Evolutionary conservation across 2,329 filamentous ascomycete species (phyloP), one percentile per base, ranked within the genome.

Genomic region (Colletotrichum falcatum): DNA sequence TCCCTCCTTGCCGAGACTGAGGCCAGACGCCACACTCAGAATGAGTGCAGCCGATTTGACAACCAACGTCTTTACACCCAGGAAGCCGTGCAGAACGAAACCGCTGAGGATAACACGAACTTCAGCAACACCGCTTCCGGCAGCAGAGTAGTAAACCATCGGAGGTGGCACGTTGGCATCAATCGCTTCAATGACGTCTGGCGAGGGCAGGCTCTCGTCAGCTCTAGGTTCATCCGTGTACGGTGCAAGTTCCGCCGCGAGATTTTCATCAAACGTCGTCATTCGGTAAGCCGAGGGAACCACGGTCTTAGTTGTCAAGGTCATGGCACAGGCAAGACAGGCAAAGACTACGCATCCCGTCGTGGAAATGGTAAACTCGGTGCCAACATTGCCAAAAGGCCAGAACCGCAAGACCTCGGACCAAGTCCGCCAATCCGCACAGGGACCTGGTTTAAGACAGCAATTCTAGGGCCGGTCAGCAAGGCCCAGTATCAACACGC

Each of bases 41-140:
- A 98, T 89, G 56, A 99, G 84, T 18, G 92, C 94, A 20, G 92
- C 76, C 0, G 93, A 93, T 79, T 99, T 99, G 81, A 97, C 88
- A 6, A 95, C 81, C 37, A 99, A 86, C 0, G 96, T 98, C 77
- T 92, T 93, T 48, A 97, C 81, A 75, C 96, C 96, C 9, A 99
- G 87, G 78, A 98, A 98, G 1, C 96, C 95, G 84, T 98, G 96
- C 65, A 99, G 85, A 65, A 99, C 95, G 77, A 98, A 99, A 7
- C 96, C 96, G 76, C 94, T 98, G n/a, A 98, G 88, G 69, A 98
- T 98, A 70, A 98, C 96, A 74, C 96, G 95, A 66, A 98, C 95
- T 82, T 99, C 96, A 8, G 96, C 96, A 16, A 99, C 96, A 75
- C 96, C 96, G 81, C 94, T 97, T 59, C 96, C 96, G 51, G 95